phyloP scores from a whole-genome alignment of 345 rosid genomes.

The Clausena lansium region DNA sequence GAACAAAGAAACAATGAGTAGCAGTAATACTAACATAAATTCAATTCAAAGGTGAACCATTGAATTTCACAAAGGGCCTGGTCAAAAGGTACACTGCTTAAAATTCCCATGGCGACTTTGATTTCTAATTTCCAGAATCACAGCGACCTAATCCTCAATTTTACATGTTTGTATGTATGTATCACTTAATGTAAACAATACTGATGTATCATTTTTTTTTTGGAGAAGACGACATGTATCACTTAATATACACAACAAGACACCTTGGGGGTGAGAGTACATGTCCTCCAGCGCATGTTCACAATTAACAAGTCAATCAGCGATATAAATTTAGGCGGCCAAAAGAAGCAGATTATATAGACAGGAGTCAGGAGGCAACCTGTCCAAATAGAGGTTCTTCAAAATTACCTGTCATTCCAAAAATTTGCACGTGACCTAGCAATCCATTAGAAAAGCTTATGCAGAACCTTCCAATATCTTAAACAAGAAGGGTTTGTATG shows the following conservation, averaged over 20 bases:
- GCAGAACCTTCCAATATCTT: slow-evolving; percentile 78
- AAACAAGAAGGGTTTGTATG: slow-evolving; percentile 73
- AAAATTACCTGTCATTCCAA: not conserved
- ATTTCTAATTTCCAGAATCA: not conserved
- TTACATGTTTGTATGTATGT: not conserved
- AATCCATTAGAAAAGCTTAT: slow-evolving; percentile 40
- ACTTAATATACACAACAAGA: not conserved
- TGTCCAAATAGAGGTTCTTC: not conserved
- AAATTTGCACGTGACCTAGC: slow-evolving; percentile 6
- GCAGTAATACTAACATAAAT: not conserved
- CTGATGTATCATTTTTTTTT: too few relatives aligned
- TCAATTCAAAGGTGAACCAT: not conserved
- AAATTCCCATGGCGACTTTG: not conserved
- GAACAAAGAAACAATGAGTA: not conserved
- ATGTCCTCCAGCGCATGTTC: not conserved
- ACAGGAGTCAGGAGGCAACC: not conserved
- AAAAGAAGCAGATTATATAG: not conserved
- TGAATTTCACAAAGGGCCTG: not conserved
- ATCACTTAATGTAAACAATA: too few relatives aligned
- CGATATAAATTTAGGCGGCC: not conserved
- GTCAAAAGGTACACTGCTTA: not conserved
- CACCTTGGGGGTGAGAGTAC: not conserved
- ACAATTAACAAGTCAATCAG: slow-evolving; percentile 1
- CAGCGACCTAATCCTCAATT: not conserved
- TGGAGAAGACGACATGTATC: too few relatives aligned